phyloP scores from a whole-genome alignment of 2,329 filamentous ascomycete genomes.

The Endothia cerciana region DNA sequence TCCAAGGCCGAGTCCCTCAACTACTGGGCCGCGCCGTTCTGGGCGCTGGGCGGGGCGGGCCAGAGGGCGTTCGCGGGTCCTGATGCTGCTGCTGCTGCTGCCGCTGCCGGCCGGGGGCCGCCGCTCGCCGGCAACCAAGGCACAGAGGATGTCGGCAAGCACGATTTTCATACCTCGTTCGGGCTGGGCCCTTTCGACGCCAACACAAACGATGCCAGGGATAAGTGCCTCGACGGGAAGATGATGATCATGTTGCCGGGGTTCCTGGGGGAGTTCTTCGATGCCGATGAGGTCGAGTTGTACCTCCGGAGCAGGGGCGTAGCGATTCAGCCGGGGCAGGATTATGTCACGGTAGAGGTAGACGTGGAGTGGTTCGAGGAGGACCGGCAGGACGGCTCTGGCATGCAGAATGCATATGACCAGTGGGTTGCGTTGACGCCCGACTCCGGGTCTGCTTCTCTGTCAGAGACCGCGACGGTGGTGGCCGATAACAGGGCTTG shows the following conservation, averaged over 20 bases:
- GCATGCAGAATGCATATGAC: not conserved
- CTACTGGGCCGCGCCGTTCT: conserved; percentile 28
- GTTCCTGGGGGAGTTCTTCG: conserved; percentile 76
- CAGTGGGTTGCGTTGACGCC: conserved; percentile 3
- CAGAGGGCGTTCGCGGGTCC: conserved; percentile 12
- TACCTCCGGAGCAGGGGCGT: conserved; percentile 70
- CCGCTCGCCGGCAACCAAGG: conserved; percentile 45
- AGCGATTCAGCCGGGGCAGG: conserved; percentile 61
- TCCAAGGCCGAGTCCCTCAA: conserved; percentile 20
- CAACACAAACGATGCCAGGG: conserved; percentile 44
- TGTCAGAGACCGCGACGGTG: conserved; percentile 7
- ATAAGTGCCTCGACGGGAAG: conserved; percentile 48
- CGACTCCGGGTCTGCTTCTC: not conserved
- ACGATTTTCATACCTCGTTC: conserved; percentile 39
- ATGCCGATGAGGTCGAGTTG: conserved; percentile 74
- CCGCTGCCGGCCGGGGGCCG: not conserved
- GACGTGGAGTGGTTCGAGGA: conserved; percentile 47
- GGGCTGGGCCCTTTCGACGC: conserved; percentile 55
- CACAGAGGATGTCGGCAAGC: conserved; percentile 34
- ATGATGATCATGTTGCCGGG: conserved; percentile 61
- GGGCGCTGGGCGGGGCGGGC: conserved; percentile 26
- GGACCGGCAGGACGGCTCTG: not conserved
- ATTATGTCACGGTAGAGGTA: conserved; percentile 64
- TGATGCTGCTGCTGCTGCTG: not conserved
- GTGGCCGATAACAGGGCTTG: not conserved